phyloP scores from a whole-genome alignment of 2,329 filamentous ascomycete genomes.

The Fusarium brevicatenulatum region DNA sequence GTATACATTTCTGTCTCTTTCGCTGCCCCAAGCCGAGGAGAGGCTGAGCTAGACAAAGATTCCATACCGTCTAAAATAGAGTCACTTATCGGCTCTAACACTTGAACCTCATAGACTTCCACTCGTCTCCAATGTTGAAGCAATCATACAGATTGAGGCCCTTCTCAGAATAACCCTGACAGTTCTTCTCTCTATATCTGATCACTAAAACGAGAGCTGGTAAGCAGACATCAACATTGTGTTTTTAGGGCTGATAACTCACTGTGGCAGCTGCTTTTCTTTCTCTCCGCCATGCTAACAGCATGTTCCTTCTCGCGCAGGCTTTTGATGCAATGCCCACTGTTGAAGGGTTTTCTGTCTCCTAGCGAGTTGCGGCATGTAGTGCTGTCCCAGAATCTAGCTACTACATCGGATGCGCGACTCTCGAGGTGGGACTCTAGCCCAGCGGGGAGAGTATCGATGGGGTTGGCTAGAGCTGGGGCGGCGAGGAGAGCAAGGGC shows the following conservation, averaged over 20 bases:
- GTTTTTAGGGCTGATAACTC: background rate
- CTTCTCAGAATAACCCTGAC: background rate
- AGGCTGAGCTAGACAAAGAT: accelerated
- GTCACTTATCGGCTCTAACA: background rate
- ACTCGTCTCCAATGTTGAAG: background rate
- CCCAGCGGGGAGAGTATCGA: background rate
- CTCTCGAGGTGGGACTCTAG: background rate
- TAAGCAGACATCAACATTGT: background rate
- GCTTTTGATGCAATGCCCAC: background rate
- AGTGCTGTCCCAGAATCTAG: no score
- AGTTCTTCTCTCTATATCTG: background rate
- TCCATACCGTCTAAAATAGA: background rate
- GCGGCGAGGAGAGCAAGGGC: background rate
- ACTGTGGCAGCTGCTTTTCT: background rate
- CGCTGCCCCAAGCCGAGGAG: no score
- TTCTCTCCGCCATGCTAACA: background rate
- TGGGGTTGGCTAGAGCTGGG: background rate
- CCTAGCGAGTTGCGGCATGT: no score
- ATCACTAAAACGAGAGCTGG: background rate
- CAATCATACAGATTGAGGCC: background rate
- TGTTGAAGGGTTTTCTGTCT: background rate
- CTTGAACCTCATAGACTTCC: background rate
- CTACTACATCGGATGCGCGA: no score
- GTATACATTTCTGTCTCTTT: background rate
- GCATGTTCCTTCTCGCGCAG: background rate